These are phyloP conservation scores for Melaleuca quinquenervia DNA, from an alignment of 345 rosid species.

Conservation along the genomic window DNA sequence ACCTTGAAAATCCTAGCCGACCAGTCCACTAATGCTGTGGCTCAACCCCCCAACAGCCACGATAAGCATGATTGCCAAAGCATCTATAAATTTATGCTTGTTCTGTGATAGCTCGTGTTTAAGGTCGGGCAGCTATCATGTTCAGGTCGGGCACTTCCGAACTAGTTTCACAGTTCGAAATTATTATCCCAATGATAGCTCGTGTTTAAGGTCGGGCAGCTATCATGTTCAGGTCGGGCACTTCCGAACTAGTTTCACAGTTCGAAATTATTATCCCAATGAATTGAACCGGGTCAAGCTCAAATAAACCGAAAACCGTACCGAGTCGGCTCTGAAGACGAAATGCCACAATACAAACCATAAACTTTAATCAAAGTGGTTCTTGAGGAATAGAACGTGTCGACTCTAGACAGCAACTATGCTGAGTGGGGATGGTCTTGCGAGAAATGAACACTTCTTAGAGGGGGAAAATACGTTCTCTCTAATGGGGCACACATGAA, in stretches of 20 bases:
- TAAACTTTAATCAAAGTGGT: background rate
- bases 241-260: background rate
- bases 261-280: background rate
- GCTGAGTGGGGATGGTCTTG: background rate
- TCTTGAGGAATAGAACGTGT: background rate
- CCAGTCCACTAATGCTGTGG: background rate
- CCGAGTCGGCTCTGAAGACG: background rate
- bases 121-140: too few relatives aligned
- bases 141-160: too few relatives aligned
- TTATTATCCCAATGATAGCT: background rate
- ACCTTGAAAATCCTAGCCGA: background rate
- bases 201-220: too few relatives aligned
- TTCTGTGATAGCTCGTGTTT: background rate
- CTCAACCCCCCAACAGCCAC: background rate
- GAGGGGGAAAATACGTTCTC: background rate
- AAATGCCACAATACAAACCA: background rate
- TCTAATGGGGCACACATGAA: background rate
- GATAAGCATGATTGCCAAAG: too few relatives aligned
- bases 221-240: too few relatives aligned
- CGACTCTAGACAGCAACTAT: background rate
- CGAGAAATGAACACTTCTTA: background rate
- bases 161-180: background rate
- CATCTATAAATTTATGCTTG: background rate
- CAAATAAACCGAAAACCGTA: background rate
- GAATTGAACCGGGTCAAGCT: background rate